Evolutionary conservation across 768 basidiomycete species (phyloP).

Genomic region (Fomitopsis serialis): DNA sequence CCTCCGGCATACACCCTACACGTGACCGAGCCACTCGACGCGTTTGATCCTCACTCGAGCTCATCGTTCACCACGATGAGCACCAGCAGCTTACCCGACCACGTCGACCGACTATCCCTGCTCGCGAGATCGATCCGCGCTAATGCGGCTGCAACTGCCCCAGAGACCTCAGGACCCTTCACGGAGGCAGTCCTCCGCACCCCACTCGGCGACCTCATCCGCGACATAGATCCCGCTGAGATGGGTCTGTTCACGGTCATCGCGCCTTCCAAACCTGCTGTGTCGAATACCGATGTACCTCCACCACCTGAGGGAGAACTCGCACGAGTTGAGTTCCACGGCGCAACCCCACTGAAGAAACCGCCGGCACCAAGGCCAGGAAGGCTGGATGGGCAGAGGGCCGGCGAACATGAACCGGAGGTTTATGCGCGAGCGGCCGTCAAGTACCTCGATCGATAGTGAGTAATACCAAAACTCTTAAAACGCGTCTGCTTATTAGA

Average conservation of each 20-base stretch:
- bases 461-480: constrained; percentile 22
- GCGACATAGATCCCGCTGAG: constrained; percentile 74
- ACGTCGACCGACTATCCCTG: constrained; percentile 58
- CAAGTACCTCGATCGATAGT: constrained; percentile 78
- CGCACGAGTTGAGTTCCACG: constrained; percentile 58
- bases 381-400: constrained; percentile 24
- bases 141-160: constrained; percentile 10
- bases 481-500: not conserved
- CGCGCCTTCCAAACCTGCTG: constrained; percentile 19
- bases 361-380: constrained; percentile 37
- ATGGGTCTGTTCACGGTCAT: constrained; percentile 70
- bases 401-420: constrained; percentile 59
- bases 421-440: constrained; percentile 71
- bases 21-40: not conserved
- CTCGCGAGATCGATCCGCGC: constrained; percentile 46
- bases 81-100: constrained; percentile 45
- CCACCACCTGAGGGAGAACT: constrained; percentile 34
- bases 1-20: too few relatives aligned
- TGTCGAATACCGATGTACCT: constrained; percentile 27
- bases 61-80: constrained; percentile 1
- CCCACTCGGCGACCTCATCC: constrained; percentile 68
- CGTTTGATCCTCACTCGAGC: not conserved
- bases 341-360: constrained; percentile 62
- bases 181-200: constrained; percentile 59
- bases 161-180: constrained; percentile 40